Base-by-base conservation (phyloP, 2,329 filamentous ascomycete species). In the Penicillium sp. region DNA sequence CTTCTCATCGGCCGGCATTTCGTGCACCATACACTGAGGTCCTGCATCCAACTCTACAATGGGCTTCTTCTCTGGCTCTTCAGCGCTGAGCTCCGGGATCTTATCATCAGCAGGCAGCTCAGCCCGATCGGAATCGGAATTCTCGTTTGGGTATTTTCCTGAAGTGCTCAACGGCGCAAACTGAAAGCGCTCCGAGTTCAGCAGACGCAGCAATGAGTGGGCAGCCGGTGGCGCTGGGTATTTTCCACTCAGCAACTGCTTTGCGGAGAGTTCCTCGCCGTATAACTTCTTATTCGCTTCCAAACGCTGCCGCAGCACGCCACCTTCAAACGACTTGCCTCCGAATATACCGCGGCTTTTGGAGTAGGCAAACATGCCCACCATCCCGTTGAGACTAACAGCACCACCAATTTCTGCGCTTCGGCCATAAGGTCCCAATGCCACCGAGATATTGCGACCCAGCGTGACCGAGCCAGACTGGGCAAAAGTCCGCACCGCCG, bases 301-400 rank as follows among this genome's bases (percentile, higher is more conserved):
- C 65, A 86, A 81, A 44, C 92, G 79, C 69, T 96, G 92, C 45
- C 95, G 84, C 48, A 98, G 81, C 23, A 85, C 84, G 35, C 83
- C 88, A 10, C 89, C 90, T 64, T 98, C 92, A 44, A 96, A 69
- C 45, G 84, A 92, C 25, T 95, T 85, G 53, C 92, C 92, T 2
- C 90, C 92, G 55, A 95, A 98, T 17, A 96, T 67, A 7, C 92
- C 92, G 68, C 95, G 95, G 6, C 90, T 96, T 70, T 95, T 95
- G 63, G 83, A 90, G 72, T 96, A 98, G 54, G 85, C 85, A 71
- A 95, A 96, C 36, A 96, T 83, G 32, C 85, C 89, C 0, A 87
- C 84, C 2, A 95, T 80, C 44, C 86, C 81, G 69, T 80, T 88
- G 48, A 89, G 70, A 47, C 85, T 94, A 3, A 89, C 88, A 8